Base-by-base conservation (phyloP, 306 rosid genomes). In the Trifolium fragiferum region DNA sequence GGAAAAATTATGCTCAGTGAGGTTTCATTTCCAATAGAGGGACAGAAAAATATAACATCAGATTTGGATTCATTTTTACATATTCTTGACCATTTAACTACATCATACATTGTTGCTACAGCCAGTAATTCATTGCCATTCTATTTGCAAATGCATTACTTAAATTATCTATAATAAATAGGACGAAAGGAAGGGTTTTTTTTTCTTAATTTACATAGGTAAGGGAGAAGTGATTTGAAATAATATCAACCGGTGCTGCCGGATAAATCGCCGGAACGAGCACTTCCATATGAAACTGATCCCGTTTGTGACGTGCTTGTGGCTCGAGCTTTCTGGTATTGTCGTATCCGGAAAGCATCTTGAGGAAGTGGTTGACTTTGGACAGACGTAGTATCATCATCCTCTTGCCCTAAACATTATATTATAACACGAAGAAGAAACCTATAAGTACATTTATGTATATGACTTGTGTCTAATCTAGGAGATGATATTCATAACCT, bases 271-370 rank as follows among this genome's bases (percentile, higher is more conserved):
- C 98, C 97, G 23, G 98, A 94, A 61, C 90, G 66, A 38, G 90
- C 95, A 82, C 98, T 94, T 86, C 98, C 98, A 72, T 94, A 88
- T 1, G 96, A 94, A 40, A 80, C 93, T 4, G 98, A 94, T 80
- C 98, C 96, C 23, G 95, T 91, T 84, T 90, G 96, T 7, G 96
- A 94, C 20, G 89, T 75, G n/a, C 91, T 86, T 32, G 81, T 69
- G 1, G 76, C 88, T 66, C 89, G 86, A 64, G 98, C 90, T 78
- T 92, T 94, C 76, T 94, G 98, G 59, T 83, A 84, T 69, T 94
- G 97, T 16, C 97, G 81, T 30, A 94, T 91, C 73, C 93, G 84
- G 73, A 94, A 94, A 66, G 91, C 97, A 78, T 94, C 98, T 63
- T 84, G 86, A 12, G 97, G 97, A 63, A 85, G 81, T 38, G 97